These are phyloP conservation scores for Fusarium sp. DNA, from an alignment of 2,329 filamentous ascomycete genomes.

Conservation along the genomic window DNA sequence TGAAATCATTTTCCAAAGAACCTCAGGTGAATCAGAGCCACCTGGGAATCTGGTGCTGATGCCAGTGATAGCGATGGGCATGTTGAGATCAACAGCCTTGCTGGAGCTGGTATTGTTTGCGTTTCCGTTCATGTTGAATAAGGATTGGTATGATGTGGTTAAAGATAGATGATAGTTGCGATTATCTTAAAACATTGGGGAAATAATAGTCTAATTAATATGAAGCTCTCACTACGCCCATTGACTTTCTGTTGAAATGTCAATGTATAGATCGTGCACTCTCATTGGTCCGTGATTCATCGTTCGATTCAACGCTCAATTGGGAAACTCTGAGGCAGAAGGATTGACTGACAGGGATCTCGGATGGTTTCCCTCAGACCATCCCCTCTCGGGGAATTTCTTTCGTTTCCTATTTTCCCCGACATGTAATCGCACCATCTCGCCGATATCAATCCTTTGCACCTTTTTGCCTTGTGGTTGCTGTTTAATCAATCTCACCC, in stretches of 20 bases:
- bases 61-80: conserved; percentile 3
- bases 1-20: not conserved
- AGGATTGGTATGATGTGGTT: not conserved
- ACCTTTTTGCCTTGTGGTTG: not conserved
- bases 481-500: not conserved
- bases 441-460: not conserved
- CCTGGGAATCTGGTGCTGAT: not conserved
- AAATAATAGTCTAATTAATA: not conserved
- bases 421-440: not conserved
- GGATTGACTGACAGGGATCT: conserved; percentile 1
- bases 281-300: not conserved
- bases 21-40: not conserved
- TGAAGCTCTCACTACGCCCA: not conserved
- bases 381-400: not conserved
- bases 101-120: not conserved
- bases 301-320: not conserved
- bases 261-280: not conserved
- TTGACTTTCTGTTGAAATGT: not conserved
- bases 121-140: conserved; percentile 14
- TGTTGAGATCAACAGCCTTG: not conserved
- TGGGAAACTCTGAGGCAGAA: not conserved
- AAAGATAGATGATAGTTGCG: not conserved
- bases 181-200: not conserved
- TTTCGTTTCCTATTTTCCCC: not conserved
- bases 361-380: not conserved